Evolutionary conservation across 768 basidiomycete species (phyloP), one percentile per base, ranked within the genome.

Genomic region (Phylloporus sp.): DNA sequence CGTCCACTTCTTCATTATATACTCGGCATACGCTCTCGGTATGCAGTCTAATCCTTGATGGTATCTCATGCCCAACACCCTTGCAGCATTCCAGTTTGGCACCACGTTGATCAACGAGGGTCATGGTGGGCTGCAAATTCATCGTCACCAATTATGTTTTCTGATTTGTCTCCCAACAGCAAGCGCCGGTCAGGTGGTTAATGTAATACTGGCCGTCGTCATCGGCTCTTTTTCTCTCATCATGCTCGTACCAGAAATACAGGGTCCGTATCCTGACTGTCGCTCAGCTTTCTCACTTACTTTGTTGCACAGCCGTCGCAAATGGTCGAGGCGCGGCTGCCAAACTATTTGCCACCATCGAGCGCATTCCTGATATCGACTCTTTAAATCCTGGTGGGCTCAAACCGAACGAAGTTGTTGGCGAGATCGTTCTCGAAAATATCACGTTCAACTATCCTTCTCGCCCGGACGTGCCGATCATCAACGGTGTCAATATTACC

Each of bases 201-300:
- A 88, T 55, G 90, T 92, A 34, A 80, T 94, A 65, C 69, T 90
- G 55, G 76, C 88, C 36, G 81, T 94, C 59, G 68, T 94, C 32
- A 91, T 92, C 57, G 93, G 92, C 58, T 88, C 90, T 2, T 94
- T 97, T 74, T 91, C 90, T 14, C 72, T 93, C 43, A 87, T 84
- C 4, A 58, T 89, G 59, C 68, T 96, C 42, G 86, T 88, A 1
- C 95, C 95, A 1, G 91, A 96, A 62, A 71, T 93, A 71, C 86
- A 88, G 78, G 83, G 85, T 81, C 40, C 26, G 68, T 45, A 26
- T 18, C 10, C 4, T 48, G 1, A 17, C 20, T 23, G 10, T 17
- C 9, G 15, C n/a, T 13, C n/a, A 1, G 10, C 9, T 3, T 40
- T 17, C 11, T 43, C 23, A 8, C 42, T 48, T 47, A 54, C 36